Base-by-base conservation (phyloP, 2,329 filamentous ascomycete genomes). In the Lasiodiplodia hormozganensis region DNA sequence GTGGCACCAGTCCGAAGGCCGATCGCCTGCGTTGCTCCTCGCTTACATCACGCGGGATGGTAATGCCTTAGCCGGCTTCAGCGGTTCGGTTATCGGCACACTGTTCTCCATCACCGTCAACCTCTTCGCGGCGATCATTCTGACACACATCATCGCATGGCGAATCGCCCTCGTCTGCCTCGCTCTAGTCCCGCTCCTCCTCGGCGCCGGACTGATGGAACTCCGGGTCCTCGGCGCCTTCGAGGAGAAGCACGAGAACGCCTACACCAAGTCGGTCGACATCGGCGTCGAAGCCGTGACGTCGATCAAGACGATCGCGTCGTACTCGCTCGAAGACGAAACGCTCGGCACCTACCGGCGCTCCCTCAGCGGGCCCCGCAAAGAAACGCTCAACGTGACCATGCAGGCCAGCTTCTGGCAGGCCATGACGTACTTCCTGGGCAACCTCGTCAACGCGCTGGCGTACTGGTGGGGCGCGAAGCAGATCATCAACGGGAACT, bases 401-500 rank as follows among this genome's bases (percentile, higher is more conserved):
- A 70, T 85, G 34, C 81, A 83, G 47, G 85, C 85, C 51, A 90
- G 88, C 74, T 76, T 89, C 18, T 89, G 86, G 82, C 84, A 89
- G 6, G 87, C 89, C 2, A 81, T 90, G 49, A 84, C 88, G n/a
- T 87, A 88, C 74, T 86, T 85, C 71, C 81, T 86, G 11, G 86
- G 88, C 28, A 91, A 90, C 73, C 84, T 92, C 62, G 87, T 93
- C 34, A 92, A 93, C 74, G 89, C 90, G 0, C 85, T 94, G 66
- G 89, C 90, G 0, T 94, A 93, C 78, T 94, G 91, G 90, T 94
- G 91, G 90, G 91, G 91, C 5, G 86, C 90, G 0, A 90, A 87
- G 72, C 87, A 89, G 70, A 92, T 94, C 69, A 85, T 89, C 65
- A 83, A 85, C 52, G 90, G 91, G 5, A 81, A 87, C 68, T 90